These are phyloP conservation scores for Lasiosphaeria miniovina DNA, from an alignment of 495 filamentous ascomycete genomes.

Conservation along the genomic window DNA sequence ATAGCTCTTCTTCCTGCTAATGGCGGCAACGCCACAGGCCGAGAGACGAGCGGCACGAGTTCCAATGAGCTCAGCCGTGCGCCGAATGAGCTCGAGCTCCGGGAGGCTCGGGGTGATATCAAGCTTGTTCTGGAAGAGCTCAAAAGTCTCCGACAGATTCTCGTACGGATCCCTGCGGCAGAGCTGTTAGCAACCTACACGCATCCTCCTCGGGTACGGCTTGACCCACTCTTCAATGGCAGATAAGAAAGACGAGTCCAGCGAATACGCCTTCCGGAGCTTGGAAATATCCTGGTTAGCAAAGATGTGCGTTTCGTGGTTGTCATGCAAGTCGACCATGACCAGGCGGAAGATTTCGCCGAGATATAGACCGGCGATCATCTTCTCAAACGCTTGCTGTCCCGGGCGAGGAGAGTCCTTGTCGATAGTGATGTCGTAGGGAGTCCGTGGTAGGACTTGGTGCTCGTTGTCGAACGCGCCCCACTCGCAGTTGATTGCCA, in stretches of 20 bases:
- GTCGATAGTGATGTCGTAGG: constrained; percentile 82
- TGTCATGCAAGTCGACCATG: constrained; percentile 79
- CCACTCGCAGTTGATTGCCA: constrained; percentile 99
- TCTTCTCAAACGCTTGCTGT: constrained; percentile 97
- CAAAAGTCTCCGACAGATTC: constrained; percentile 82
- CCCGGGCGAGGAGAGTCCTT: constrained; percentile 90
- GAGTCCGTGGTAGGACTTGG: constrained; percentile 83
- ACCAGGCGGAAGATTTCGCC: constrained; percentile 94
- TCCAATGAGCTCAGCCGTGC: constrained; percentile 88
- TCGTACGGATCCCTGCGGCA: constrained; percentile 76
- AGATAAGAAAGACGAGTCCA: constrained; percentile 95
- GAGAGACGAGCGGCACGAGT: constrained; percentile 91
- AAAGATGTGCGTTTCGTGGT: constrained; percentile 74
- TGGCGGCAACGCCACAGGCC: constrained; percentile 90
- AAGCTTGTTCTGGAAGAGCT: constrained; percentile 73
- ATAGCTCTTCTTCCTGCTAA: constrained; percentile 91
- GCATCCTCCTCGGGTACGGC: not conserved
- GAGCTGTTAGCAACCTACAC: constrained; percentile 3
- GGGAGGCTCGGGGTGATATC: constrained; percentile 62
- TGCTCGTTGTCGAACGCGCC: constrained; percentile 98
- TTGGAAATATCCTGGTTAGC: constrained; percentile 73
- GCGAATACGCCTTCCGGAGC: constrained; percentile 75
- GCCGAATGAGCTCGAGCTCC: constrained; percentile 82
- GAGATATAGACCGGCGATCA: constrained; percentile 93
- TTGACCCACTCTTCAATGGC: constrained; percentile 73